A percentile compares a stretch with the other conserved stretches of the same genome.
Evolutionary conservation across 768 basidiomycete species (phyloP).

Genomic region (Psilocybe cubensis): DNA sequence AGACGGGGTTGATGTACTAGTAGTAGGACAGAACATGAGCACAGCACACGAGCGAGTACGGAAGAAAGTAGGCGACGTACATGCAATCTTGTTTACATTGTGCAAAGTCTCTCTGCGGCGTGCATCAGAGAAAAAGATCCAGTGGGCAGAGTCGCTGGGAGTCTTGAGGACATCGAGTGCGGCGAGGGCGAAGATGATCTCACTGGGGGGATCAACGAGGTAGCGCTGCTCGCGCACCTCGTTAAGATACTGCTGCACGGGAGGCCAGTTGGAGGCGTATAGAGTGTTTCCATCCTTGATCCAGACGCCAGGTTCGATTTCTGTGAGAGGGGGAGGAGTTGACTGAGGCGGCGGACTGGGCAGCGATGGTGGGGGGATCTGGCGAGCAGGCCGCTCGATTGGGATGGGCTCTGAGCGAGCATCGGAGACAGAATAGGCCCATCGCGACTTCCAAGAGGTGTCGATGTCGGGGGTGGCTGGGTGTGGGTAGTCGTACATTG

Average conservation of each 20-base stretch:
- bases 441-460: conserved; percentile 15
- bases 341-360: conserved; percentile 27
- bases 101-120: conserved; percentile 48
- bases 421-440: conserved; percentile 21
- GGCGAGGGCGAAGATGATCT: conserved; percentile 56
- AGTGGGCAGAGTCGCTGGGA: conserved; percentile 58
- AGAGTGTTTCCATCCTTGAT: conserved; percentile 39
- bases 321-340: conserved; percentile 20
- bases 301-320: conserved; percentile 44
- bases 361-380: conserved; percentile 4
- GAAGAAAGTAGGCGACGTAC: conserved; percentile 37
- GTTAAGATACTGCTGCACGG: conserved; percentile 51
- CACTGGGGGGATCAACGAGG: conserved; percentile 42
- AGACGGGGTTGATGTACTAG: conserved; percentile 42
- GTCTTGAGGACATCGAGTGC: conserved; percentile 63
- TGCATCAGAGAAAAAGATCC: conserved; percentile 60
- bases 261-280: conserved; percentile 50
- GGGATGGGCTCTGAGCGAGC: conserved; percentile 23
- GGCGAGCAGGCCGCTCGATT: background rate
- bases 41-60: background rate
- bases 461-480: conserved; percentile 14
- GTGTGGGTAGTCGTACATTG: conserved; percentile 3
- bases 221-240: conserved; percentile 40
- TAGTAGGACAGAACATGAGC: background rate
- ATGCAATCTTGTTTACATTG: conserved; percentile 54